These are phyloP conservation scores for Marchantia paleacea DNA, from an alignment of 225 moss, liverwort and hornwort species.

Conservation along the genomic window DNA sequence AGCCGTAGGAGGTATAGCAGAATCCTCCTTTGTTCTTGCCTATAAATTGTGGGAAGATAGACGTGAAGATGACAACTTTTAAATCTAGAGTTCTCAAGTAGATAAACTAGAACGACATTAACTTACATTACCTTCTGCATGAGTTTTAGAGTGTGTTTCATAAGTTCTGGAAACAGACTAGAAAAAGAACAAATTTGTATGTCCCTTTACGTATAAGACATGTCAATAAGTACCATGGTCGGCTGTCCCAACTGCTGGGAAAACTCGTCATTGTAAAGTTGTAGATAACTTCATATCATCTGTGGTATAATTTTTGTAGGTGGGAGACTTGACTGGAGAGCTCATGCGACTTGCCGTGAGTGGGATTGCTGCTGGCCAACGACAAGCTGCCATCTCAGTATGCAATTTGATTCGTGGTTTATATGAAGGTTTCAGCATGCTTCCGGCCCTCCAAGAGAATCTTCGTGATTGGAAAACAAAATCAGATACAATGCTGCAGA, in stretches of 20 bases:
- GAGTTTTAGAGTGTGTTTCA: too few species aligned
- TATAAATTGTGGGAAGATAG: too few species aligned
- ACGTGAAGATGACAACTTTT: too few species aligned
- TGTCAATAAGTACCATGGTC: too few species aligned
- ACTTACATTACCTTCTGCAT: too few species aligned
- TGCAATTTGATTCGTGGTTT: slow-evolving; percentile 40
- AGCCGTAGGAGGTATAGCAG: too few species aligned
- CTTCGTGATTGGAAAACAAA: slow-evolving; percentile 41
- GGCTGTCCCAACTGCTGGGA: not conserved
- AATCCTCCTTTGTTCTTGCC: too few species aligned
- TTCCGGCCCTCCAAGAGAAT: slow-evolving; percentile 45
- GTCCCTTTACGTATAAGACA: too few species aligned
- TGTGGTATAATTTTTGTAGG: slow-evolving; percentile 20
- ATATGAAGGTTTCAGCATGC: slow-evolving; percentile 42
- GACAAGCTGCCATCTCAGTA: slow-evolving; percentile 38
- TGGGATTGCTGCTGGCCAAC: slow-evolving; percentile 49
- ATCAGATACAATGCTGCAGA: slow-evolving; percentile 52
- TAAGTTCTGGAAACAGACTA: too few species aligned
- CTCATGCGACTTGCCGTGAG: slow-evolving; percentile 56
- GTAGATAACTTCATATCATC: not conserved
- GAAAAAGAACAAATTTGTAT: too few species aligned
- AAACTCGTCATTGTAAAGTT: not conserved
- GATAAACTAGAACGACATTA: too few species aligned
- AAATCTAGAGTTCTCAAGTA: too few species aligned
- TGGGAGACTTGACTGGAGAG: slow-evolving; percentile 58